A percentile compares a stretch with the other conserved stretches of the same genome.
Evolutionary conservation across 129 eudicot genomes (phyloP).

Genomic region (Chrysanthemum lavandulifolium): DNA sequence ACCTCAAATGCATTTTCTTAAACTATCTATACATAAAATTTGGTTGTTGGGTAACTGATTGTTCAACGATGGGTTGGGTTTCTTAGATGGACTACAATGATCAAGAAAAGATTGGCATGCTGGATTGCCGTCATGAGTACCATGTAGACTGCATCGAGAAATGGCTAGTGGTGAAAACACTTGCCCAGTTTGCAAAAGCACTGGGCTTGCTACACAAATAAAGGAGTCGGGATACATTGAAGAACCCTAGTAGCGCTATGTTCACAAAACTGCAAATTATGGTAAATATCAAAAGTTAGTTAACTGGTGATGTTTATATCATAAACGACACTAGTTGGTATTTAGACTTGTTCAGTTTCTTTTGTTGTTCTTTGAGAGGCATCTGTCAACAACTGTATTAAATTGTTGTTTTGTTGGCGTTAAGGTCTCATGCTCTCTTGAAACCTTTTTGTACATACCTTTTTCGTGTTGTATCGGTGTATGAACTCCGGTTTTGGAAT

Average conservation of each 20-base stretch:
- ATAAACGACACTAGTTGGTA: conserved; percentile 25
- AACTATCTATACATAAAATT: background rate
- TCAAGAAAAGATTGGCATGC: conserved; percentile 53
- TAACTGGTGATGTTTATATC: conserved; percentile 32
- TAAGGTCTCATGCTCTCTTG: conserved; percentile 20
- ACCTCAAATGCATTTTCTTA: no score
- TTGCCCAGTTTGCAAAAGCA: conserved; percentile 88
- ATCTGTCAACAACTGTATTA: conserved; percentile 28
- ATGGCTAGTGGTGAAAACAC: conserved; percentile 84
- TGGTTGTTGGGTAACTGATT: background rate
- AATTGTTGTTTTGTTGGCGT: conserved; percentile 27
- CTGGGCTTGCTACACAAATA: conserved; percentile 47
- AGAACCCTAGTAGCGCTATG: conserved; percentile 22
- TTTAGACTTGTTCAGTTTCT: conserved; percentile 28
- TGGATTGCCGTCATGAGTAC: conserved; percentile 84
- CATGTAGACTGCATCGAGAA: conserved; percentile 77
- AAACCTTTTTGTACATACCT: conserved; percentile 34
- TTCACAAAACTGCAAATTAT: conserved; percentile 28
- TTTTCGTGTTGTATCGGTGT: conserved; percentile 25
- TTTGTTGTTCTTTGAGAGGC: conserved; percentile 32
- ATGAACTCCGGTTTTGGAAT: conserved; percentile 30
- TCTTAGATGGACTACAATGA: conserved; percentile 66
- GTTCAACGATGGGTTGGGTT: background rate
- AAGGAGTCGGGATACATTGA: conserved; percentile 14
- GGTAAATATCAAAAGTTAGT: conserved; percentile 37